phyloP scores from a whole-genome alignment of 202 grass and related monocot species.

The Setaria italica region DNA sequence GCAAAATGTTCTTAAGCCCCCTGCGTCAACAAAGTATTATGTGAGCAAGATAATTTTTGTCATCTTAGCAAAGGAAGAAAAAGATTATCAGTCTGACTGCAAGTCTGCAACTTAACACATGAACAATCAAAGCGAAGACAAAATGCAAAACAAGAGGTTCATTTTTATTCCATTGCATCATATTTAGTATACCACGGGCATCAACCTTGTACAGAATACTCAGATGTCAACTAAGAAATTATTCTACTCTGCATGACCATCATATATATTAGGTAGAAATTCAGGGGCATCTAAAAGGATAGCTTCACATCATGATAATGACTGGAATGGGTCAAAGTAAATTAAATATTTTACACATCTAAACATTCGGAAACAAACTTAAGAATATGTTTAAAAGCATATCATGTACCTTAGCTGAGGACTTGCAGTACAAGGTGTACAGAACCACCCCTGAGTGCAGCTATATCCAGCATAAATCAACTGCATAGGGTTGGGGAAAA shows the following conservation, averaged over 20 bases:
- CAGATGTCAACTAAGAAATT: neutral
- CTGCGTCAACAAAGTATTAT: constrained; percentile 62
- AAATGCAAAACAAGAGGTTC: neutral
- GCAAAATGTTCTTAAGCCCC: constrained; percentile 89
- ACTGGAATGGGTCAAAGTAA: too few species aligned
- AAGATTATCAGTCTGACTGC: neutral
- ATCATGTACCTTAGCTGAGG: constrained; percentile 74
- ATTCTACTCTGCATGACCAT: neutral
- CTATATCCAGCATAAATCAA: constrained; percentile 94
- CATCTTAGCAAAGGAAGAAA: constrained; percentile 18
- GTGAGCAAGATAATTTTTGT: constrained; percentile 33
- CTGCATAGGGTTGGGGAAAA: constrained; percentile 48
- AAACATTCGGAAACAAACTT: neutral
- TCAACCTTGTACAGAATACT: constrained; percentile 26
- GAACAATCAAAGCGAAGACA: constrained; percentile 19
- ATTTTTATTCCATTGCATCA: neutral
- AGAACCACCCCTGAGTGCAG: constrained; percentile 98
- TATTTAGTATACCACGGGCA: constrained; percentile 5
- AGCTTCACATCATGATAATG: neutral
- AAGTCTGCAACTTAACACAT: constrained; percentile 22
- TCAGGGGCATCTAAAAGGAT: neutral
- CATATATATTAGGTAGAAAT: neutral
- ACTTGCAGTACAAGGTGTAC: constrained; percentile 84
- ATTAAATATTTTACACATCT: neutral
- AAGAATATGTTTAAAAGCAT: constrained; percentile 14